Percentiles rank a stretch among this genome's conserved stretches.
These are phyloP conservation scores for Nemania sp. DNA, from an alignment of 2,329 filamentous ascomycete genomes.

Conservation along the genomic window DNA sequence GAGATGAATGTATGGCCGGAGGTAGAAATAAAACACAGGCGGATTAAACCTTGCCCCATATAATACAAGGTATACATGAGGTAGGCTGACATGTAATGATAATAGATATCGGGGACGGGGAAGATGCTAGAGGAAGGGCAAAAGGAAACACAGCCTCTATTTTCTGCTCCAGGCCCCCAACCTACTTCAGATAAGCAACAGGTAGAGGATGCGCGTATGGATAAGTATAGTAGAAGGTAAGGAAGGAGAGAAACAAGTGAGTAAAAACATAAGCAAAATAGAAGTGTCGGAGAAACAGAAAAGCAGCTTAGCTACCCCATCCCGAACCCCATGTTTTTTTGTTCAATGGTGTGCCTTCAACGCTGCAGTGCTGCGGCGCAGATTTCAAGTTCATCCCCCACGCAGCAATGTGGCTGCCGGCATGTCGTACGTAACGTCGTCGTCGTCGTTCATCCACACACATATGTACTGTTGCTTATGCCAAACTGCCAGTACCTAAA, in stretches of 20 bases:
- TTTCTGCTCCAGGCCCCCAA: not conserved
- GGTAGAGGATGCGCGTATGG: not conserved
- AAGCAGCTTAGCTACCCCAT: conserved; percentile 12
- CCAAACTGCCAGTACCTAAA: conserved; percentile 24
- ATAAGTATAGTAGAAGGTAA: conserved; percentile 5
- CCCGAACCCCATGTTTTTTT: conserved; percentile 1
- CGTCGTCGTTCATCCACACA: conserved; percentile 8
- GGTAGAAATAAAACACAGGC: not conserved
- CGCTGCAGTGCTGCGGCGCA: conserved; percentile 21
- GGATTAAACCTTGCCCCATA: not conserved
- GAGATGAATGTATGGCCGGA: not conserved
- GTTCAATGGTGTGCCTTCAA: not conserved
- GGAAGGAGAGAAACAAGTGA: not conserved
- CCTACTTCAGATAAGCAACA: not conserved
- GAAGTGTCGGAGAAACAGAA: not conserved
- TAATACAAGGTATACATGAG: not conserved
- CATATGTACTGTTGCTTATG: conserved; percentile 11
- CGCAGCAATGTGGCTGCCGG: conserved; percentile 10
- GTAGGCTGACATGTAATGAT: not conserved
- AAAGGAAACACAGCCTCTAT: conserved; percentile 6
- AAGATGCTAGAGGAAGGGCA: not conserved
- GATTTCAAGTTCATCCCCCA: conserved; percentile 2
- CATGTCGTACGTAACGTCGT: conserved; percentile 8
- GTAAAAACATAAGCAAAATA: not conserved
- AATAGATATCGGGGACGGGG: not conserved